Evolutionary conservation across 1,284 basidiomycete species (phyloP).

Genomic region (Papiliotrema fonsecae): DNA sequence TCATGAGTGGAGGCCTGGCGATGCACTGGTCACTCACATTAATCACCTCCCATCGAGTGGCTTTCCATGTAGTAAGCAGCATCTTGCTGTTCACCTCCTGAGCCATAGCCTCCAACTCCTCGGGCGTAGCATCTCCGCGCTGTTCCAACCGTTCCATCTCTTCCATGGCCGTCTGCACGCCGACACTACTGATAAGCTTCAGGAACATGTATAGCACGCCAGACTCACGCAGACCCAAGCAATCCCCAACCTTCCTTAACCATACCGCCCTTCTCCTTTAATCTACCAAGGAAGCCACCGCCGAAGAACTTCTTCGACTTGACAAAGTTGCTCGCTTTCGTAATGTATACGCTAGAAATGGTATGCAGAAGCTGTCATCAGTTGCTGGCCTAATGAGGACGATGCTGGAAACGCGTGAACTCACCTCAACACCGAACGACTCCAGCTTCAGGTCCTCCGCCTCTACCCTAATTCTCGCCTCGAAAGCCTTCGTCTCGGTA

Average conservation of each 20-base stretch:
- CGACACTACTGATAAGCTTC: constrained; percentile 51
- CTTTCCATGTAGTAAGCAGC: constrained; percentile 90
- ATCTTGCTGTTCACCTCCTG: constrained; percentile 95
- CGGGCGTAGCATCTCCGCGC: constrained; percentile 74
- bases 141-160: constrained; percentile 89
- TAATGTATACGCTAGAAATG: constrained; percentile 85
- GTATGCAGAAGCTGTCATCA: constrained; percentile 67
- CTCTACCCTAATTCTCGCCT: constrained; percentile 72
- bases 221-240: constrained; percentile 69
- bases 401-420: constrained; percentile 8
- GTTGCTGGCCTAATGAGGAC: too few species aligned
- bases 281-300: constrained; percentile 77
- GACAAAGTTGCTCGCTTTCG: constrained; percentile 87
- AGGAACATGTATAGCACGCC: neutral
- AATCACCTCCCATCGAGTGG: constrained; percentile 84
- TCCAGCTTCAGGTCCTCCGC: constrained; percentile 96
- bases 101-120: constrained; percentile 79
- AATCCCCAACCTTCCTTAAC: constrained; percentile 93
- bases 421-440: constrained; percentile 93
- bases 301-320: constrained; percentile 83
- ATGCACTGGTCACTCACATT: constrained; percentile 63
- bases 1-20: too few species aligned
- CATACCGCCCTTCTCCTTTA: constrained; percentile 91
- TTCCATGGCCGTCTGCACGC: constrained; percentile 62
- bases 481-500: constrained; percentile 72